Percentiles rank a stretch among this genome's conserved stretches.
Conservation (phyloP, 2,329 filamentous ascomycete genomes). For the Bertia moriformis region DNA sequence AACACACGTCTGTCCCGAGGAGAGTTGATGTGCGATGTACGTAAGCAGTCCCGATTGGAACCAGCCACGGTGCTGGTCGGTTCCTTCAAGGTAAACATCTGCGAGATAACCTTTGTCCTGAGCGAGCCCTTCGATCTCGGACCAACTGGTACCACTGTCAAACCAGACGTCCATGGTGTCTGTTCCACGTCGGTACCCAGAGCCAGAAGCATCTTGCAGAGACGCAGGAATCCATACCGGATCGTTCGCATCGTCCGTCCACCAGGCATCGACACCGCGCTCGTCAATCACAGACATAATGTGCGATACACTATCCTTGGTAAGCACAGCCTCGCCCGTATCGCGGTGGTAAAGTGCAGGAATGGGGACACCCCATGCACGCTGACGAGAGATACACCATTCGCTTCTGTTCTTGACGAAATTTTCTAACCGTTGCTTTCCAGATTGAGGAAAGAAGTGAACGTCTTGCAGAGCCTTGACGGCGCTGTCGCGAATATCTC, state of each 20-base stretch:
- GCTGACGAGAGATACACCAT: conserved; percentile 95
- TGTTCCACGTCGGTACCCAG: conserved; percentile 55
- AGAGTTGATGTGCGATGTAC: conserved; percentile 50
- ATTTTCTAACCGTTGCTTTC: conserved; percentile 62
- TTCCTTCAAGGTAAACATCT: conserved; percentile 85
- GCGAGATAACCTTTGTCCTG: conserved; percentile 28
- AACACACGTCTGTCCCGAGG: conserved; percentile 16
- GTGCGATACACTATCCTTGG: conserved; percentile 64
- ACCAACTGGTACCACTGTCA: conserved; percentile 93
- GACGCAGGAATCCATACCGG: conserved; percentile 60
- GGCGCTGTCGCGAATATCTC: conserved; percentile 61
- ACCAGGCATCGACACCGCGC: conserved; percentile 85
- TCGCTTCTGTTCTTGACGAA: conserved; percentile 81
- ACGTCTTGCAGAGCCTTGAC: conserved; percentile 57
- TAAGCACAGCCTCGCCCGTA: conserved; percentile 63
- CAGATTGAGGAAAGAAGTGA: conserved; percentile 63
- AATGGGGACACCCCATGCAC: conserved; percentile 93
- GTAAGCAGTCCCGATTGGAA: conserved; percentile 94
- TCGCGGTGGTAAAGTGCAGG: conserved; percentile 65
- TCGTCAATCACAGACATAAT: conserved; percentile 66
- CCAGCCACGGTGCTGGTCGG: conserved; percentile 94
- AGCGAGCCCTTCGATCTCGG: conserved; percentile 20
- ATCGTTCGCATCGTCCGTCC: conserved; percentile 67
- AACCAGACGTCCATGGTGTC: conserved; percentile 99
- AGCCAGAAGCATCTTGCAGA: conserved; percentile 32